phyloP scores from a whole-genome alignment of 2,329 filamentous ascomycete species.

The Fusarium caatingaense region DNA sequence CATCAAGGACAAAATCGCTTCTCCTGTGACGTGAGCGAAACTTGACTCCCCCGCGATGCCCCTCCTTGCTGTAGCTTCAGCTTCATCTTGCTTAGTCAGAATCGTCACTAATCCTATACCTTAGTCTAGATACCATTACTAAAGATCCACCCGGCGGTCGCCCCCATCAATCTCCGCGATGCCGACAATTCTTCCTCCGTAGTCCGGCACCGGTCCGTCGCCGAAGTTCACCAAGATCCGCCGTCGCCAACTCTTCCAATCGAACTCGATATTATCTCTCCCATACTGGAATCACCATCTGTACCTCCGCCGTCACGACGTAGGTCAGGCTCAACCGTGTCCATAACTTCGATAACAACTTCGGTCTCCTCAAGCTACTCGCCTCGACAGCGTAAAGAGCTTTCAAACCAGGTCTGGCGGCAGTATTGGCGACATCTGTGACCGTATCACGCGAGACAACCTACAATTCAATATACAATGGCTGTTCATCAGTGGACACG shows the following conservation, averaged over 20 bases:
- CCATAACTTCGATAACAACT: slow-evolving; percentile 4
- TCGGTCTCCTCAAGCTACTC: slow-evolving; percentile 13
- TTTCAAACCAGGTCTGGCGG: slow-evolving; percentile 45
- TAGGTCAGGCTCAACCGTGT: background rate
- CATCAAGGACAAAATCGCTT: slow-evolving; percentile 6
- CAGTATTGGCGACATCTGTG: slow-evolving; percentile 43
- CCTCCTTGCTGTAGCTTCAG: slow-evolving; percentile 8
- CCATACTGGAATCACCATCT: background rate
- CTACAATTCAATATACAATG: slow-evolving; percentile 16
- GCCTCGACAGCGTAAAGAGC: slow-evolving; percentile 35
- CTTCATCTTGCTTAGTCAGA: slow-evolving; percentile 39
- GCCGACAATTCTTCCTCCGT: slow-evolving; percentile 29
- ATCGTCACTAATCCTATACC: slow-evolving; percentile 3
- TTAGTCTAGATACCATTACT: background rate
- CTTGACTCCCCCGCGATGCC: slow-evolving; percentile 19
- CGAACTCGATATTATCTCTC: slow-evolving; percentile 19
- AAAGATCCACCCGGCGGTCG: slow-evolving; percentile 27
- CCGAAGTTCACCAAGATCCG: slow-evolving; percentile 20
- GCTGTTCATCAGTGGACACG: slow-evolving; percentile 44
- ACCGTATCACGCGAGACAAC: background rate
- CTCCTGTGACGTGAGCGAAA: slow-evolving; percentile 23
- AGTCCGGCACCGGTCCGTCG: slow-evolving; percentile 28
- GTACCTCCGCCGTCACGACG: background rate
- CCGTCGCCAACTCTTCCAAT: slow-evolving; percentile 10
- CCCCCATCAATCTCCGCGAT: slow-evolving; percentile 13